These are phyloP conservation scores for Vigna reflexopilosa DNA, from an alignment of 306 rosid genomes.

Conservation along the genomic window DNA sequence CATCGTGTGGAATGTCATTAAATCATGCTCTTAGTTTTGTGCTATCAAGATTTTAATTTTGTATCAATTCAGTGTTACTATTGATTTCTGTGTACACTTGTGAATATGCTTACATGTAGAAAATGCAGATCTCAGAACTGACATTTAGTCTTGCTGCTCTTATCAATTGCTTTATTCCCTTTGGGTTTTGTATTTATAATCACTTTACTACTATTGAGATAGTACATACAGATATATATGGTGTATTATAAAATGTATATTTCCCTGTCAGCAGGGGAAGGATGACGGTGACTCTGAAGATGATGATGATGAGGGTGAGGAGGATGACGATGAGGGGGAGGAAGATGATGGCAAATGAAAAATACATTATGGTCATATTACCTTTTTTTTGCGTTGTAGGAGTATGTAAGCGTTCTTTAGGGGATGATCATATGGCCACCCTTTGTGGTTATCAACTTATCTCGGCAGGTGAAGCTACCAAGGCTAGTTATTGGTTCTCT, in stretches of 20 bases:
- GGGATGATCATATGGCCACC: constrained; percentile 44
- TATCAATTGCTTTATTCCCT: background rate
- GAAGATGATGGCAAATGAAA: constrained; percentile 73
- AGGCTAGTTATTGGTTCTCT: constrained; percentile 47
- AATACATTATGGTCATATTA: constrained; percentile 33
- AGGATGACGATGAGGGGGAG: constrained; percentile 64
- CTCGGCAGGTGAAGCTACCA: constrained; percentile 45
- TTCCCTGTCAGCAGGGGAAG: constrained; percentile 60
- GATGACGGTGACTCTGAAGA: constrained; percentile 72
- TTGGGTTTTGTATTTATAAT: background rate
- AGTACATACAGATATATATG: background rate
- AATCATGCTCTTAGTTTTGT: background rate
- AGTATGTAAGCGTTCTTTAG: constrained; percentile 59
- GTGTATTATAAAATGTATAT: background rate
- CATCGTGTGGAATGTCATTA: background rate
- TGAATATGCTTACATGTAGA: background rate
- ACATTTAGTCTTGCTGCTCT: background rate
- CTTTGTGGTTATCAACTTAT: constrained; percentile 42
- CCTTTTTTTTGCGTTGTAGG: constrained; percentile 50
- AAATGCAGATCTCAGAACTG: background rate
- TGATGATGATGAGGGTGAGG: constrained; percentile 71
- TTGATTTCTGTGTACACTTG: background rate
- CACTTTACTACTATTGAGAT: background rate
- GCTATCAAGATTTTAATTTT: background rate
- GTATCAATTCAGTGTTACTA: background rate